phyloP scores from a whole-genome alignment of 169 alveolate species.

The Eimeria tenella region DNA sequence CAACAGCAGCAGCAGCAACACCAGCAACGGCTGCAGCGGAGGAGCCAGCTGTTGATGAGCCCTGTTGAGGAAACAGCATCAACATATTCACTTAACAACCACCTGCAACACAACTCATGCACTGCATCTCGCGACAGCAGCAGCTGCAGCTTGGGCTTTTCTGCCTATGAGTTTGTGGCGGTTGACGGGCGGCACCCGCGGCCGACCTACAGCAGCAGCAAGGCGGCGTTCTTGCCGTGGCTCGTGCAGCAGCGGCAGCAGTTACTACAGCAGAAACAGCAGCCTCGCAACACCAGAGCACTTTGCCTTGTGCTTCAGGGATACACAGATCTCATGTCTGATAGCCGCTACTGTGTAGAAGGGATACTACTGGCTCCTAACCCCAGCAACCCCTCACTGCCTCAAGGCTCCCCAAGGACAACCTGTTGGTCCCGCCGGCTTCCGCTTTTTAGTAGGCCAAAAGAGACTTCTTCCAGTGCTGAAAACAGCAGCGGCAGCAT shows the following conservation, averaged over 20 bases:
- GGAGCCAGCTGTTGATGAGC: conserved; percentile 13
- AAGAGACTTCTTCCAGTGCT: too few relatives aligned
- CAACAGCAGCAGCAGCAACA: conserved; percentile 46
- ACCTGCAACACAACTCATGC: neutral
- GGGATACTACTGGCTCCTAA: conserved; percentile 75
- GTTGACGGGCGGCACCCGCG: conserved; percentile 50
- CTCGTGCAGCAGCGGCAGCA: conserved; percentile 68
- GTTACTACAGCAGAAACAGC: conserved; percentile 42
- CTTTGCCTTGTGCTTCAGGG: conserved; percentile 49
- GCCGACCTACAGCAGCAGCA: conserved; percentile 50
- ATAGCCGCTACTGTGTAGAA: conserved; percentile 46
- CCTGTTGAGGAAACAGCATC: neutral
- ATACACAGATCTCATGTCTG: conserved; percentile 59
- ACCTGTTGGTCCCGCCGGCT: too few relatives aligned
- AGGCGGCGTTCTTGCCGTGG: conserved; percentile 56
- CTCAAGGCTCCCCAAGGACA: neutral
- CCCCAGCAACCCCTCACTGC: conserved; percentile 34
- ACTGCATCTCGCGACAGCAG: conserved; percentile 33
- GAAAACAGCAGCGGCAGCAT: neutral
- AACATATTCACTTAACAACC: neutral
- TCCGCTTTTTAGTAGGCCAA: too few relatives aligned
- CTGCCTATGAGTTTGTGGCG: conserved; percentile 56
- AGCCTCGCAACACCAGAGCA: conserved; percentile 23
- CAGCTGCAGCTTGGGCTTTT: conserved; percentile 47
- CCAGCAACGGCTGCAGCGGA: neutral